phyloP scores from a whole-genome alignment of 352 stramenopile species.

The Phytophthora syringae region DNA sequence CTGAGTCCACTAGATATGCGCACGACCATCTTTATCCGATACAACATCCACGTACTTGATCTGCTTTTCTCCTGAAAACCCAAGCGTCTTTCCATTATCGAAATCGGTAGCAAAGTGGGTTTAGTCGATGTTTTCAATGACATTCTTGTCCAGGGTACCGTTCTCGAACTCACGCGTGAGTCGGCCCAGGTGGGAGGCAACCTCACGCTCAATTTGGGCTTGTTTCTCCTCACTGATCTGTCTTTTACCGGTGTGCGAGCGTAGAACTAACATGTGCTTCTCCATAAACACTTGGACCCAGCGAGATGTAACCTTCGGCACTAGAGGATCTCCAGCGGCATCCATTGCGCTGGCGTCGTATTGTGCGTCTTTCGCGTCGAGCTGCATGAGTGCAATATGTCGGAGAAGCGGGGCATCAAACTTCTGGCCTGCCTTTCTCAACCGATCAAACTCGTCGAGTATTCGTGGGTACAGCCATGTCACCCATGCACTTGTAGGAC shows the following conservation, averaged over 20 bases:
- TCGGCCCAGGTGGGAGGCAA: constrained; percentile 26
- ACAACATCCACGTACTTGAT: too few relatives aligned
- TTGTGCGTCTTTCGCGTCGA: background rate
- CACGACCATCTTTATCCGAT: too few relatives aligned
- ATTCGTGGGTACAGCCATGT: constrained; percentile 11
- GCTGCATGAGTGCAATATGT: background rate
- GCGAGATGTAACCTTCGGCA: constrained; percentile 5
- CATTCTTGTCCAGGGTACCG: too few relatives aligned
- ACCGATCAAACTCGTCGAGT: constrained; percentile 9
- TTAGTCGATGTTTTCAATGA: too few relatives aligned
- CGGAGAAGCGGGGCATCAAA: constrained; percentile 11
- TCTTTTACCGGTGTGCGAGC: constrained; percentile 12
- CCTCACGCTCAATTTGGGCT: constrained; percentile 15
- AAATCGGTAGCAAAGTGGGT: too few relatives aligned
- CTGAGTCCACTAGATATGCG: too few relatives aligned
- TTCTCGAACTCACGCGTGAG: background rate
- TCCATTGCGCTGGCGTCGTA: background rate
- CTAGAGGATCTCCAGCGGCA: background rate
- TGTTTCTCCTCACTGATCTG: constrained; percentile 16
- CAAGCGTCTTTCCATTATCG: too few relatives aligned
- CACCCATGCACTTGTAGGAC: constrained; percentile 1
- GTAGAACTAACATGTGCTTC: constrained; percentile 13
- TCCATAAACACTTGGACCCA: constrained; percentile 29
- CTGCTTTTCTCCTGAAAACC: too few relatives aligned
- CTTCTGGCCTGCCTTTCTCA: constrained; percentile 14